A percentile compares a stretch with the other conserved stretches of the same genome.
phyloP scores from a whole-genome alignment of 768 basidiomycete genomes.

The Leccinum uliginosum region DNA sequence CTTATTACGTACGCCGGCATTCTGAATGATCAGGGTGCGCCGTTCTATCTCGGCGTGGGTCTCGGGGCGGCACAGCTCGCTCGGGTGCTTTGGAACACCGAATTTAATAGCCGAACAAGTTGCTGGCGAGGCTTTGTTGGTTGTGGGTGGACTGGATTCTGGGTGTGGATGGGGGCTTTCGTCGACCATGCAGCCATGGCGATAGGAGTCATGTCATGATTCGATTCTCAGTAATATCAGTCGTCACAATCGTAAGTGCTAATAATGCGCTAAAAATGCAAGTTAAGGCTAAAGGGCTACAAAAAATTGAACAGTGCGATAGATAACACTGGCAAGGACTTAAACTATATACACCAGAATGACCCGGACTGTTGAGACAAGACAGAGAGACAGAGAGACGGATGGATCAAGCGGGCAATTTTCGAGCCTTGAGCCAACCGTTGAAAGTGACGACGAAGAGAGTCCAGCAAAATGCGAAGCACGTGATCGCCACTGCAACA shows the following conservation, averaged over 20 bases:
- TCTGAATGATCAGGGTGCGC: conserved; percentile 67
- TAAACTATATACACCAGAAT: not conserved
- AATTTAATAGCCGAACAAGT: conserved; percentile 71
- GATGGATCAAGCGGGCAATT: conserved; percentile 16
- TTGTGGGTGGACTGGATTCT: conserved; percentile 85
- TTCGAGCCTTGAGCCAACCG: conserved; percentile 65
- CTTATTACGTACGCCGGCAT: conserved; percentile 76
- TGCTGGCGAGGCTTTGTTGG: conserved; percentile 90
- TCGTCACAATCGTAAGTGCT: not conserved
- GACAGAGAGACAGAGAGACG: no score
- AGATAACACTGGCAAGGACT: not conserved
- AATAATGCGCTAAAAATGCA: not conserved
- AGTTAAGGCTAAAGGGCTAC: not conserved
- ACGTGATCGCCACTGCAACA: conserved; percentile 80
- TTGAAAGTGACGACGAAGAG: conserved; percentile 73
- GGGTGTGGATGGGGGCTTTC: conserved; percentile 79
- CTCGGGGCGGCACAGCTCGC: conserved; percentile 74
- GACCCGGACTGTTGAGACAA: not conserved
- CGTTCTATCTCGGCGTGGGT: conserved; percentile 77
- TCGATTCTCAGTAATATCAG: not conserved
- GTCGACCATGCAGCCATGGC: conserved; percentile 53
- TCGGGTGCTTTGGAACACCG: conserved; percentile 67
- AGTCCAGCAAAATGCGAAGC: conserved; percentile 83
- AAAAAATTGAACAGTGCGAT: not conserved
- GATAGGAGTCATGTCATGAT: conserved; percentile 5